Percentiles rank a stretch among this genome's conserved stretches.
Evolutionary conservation across 2,329 filamentous ascomycete genomes (phyloP).

Genomic region (Harringtonia aguacate): DNA sequence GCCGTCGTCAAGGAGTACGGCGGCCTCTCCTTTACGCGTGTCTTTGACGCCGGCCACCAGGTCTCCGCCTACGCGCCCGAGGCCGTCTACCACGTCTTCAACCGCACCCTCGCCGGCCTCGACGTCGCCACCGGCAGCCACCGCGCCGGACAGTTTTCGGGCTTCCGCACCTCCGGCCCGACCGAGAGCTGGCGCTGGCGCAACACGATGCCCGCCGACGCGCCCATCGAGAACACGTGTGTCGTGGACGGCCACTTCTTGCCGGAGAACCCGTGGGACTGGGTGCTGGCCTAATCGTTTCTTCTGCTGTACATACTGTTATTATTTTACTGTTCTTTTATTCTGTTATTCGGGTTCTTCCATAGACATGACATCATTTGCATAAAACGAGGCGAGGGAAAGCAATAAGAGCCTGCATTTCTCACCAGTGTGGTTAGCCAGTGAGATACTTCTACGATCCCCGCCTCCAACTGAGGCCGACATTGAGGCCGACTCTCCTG

Average conservation of each 20-base stretch:
- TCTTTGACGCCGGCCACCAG: slow-evolving; percentile 43
- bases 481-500: no score
- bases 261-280: background rate
- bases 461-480: no score
- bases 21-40: slow-evolving; percentile 47
- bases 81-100: slow-evolving; percentile 34
- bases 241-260: background rate
- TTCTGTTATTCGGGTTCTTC: no score
- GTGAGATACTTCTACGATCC: no score
- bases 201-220: background rate
- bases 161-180: slow-evolving; percentile 1
- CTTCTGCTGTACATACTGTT: no score
- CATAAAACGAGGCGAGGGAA: no score
- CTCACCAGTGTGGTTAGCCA: no score
- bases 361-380: no score
- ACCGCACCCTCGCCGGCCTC: slow-evolving; percentile 33
- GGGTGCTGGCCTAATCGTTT: no score
- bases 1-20: slow-evolving; percentile 57
- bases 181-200: background rate
- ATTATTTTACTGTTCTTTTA: no score
- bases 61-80: slow-evolving; percentile 37
- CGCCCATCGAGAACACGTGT: background rate
- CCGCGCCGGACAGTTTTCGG: background rate
- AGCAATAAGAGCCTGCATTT: no score
- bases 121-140: slow-evolving; percentile 34